Evolutionary conservation across 257 asterid genomes (phyloP).

Genomic region (Rauvolfia tetraphylla): DNA sequence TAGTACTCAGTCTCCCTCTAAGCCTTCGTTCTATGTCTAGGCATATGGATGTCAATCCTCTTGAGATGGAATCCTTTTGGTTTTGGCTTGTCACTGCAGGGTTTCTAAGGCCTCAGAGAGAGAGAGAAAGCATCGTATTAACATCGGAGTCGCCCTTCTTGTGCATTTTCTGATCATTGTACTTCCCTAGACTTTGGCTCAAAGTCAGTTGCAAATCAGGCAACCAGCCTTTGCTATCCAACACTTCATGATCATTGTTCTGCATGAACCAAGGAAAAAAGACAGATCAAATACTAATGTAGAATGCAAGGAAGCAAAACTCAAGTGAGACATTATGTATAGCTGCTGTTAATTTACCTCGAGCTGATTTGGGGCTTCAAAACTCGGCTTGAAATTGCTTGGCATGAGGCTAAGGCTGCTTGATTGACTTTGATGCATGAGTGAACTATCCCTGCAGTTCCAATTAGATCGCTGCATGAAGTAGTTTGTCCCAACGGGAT

Average conservation of each 20-base stretch:
- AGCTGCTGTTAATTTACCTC: conserved; percentile 30
- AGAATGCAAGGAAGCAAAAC: neutral
- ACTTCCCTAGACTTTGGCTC: conserved; percentile 34
- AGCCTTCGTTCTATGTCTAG: neutral
- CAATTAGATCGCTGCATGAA: conserved; percentile 23
- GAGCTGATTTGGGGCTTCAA: conserved; percentile 23
- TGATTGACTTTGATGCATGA: conserved; percentile 19
- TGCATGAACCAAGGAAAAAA: conserved; percentile 11
- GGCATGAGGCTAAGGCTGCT: conserved; percentile 17
- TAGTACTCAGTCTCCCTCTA: neutral
- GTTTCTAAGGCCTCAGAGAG: conserved; percentile 26
- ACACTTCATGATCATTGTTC: conserved; percentile 37
- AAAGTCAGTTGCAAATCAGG: conserved; percentile 57
- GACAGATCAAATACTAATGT: neutral
- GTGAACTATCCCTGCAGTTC: conserved; percentile 23
- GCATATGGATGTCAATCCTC: neutral
- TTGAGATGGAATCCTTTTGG: neutral
- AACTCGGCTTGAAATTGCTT: conserved; percentile 13
- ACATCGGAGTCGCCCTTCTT: conserved; percentile 41
- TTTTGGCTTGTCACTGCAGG: neutral
- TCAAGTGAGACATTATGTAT: neutral
- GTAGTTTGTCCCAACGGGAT: conserved; percentile 8
- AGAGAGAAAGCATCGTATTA: conserved; percentile 78
- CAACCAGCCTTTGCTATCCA: conserved; percentile 29
- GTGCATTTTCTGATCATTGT: conserved; percentile 30